Conservation (phyloP, 495 filamentous ascomycete genomes). For the Hapsidospora chrysogenum region DNA sequence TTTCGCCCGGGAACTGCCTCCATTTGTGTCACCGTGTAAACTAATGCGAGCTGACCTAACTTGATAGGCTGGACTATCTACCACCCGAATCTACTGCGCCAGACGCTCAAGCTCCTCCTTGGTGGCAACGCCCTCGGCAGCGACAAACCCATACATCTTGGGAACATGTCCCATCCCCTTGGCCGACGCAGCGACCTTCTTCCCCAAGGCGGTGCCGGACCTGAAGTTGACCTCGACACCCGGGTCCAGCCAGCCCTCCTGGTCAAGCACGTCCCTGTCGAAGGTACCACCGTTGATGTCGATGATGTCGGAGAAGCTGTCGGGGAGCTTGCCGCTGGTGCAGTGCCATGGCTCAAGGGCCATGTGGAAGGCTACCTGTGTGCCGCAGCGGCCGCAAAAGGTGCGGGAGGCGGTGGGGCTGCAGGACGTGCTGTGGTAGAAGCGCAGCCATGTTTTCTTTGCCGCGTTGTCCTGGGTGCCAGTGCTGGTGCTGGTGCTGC, state of each 20-base stretch:
- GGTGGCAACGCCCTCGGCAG: too few species aligned
- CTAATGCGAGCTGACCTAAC: too few species aligned
- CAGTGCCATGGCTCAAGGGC: background rate
- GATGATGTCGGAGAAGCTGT: background rate
- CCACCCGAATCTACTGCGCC: too few species aligned
- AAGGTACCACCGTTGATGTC: background rate
- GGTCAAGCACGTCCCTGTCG: background rate
- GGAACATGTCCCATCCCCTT: too few species aligned
- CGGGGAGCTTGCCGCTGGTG: background rate
- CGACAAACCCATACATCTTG: too few species aligned
- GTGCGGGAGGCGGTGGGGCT: slow-evolving; percentile 2
- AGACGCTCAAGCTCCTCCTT: too few species aligned
- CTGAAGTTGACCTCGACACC: background rate
- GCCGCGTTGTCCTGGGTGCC: background rate
- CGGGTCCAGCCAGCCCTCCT: background rate
- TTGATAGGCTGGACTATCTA: too few species aligned
- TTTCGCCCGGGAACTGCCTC: too few species aligned
- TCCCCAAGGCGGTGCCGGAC: too few species aligned
- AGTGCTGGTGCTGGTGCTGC: too few species aligned
- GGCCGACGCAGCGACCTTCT: too few species aligned
- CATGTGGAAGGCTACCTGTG: slow-evolving; percentile 5
- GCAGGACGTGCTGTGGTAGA: slow-evolving; percentile 4
- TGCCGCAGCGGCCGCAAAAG: slow-evolving; percentile 13
- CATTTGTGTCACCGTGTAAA: too few species aligned
- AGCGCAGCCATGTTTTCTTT: slow-evolving; percentile 2